A percentile compares a stretch with the other conserved stretches of the same genome.
phyloP scores from a whole-genome alignment of 306 rosid genomes.

The Cucumis cinereus region DNA sequence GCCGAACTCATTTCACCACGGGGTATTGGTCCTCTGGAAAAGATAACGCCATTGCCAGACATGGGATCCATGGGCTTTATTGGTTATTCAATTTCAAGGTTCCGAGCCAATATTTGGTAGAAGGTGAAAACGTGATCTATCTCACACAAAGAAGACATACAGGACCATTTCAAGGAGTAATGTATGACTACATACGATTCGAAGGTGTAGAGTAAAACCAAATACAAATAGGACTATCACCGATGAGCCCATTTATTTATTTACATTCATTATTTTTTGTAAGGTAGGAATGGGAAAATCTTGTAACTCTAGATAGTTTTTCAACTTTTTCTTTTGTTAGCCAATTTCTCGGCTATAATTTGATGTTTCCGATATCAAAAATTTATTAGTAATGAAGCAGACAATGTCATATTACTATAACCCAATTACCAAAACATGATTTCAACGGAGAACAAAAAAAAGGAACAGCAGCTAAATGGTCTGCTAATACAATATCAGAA shows the following conservation, averaged over 20 bases:
- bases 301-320: neutral
- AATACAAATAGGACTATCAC: neutral
- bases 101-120: neutral
- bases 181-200: neutral
- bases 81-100: neutral
- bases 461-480: neutral
- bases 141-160: neutral
- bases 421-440: neutral
- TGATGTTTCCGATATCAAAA: neutral
- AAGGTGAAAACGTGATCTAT: neutral
- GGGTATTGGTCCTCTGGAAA: neutral
- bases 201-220: neutral
- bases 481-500: neutral
- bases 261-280: neutral
- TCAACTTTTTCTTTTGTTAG: neutral
- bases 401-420: neutral
- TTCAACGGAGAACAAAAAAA: neutral
- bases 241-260: neutral
- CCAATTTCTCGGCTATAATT: neutral
- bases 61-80: slow-evolving; percentile 1
- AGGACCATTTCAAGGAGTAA: neutral
- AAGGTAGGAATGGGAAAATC: neutral
- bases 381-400: neutral
- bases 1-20: neutral
- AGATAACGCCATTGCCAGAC: neutral